Percentiles rank a stretch among this genome's conserved stretches.
These are phyloP conservation scores for Colletotrichum cuscutae DNA, from an alignment of 2,329 filamentous ascomycete species.

Conservation along the genomic window DNA sequence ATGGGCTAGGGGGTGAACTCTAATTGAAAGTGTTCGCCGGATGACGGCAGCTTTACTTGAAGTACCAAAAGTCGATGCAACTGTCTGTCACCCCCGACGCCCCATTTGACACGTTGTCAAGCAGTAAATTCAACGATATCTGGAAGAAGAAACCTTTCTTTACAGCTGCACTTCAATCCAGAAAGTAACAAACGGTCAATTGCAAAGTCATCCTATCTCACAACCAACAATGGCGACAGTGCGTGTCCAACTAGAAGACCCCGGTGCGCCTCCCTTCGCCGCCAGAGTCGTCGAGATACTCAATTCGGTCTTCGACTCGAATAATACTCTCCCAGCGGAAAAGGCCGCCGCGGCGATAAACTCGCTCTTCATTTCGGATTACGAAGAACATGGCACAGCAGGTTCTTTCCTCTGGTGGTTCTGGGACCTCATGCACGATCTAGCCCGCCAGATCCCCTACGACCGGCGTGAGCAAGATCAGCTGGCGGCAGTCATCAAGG, in stretches of 20 bases:
- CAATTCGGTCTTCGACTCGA: neutral
- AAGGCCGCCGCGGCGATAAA: neutral
- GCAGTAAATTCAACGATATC: too few species aligned
- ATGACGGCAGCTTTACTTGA: neutral
- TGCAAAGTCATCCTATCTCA: neutral
- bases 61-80: neutral
- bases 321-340: neutral
- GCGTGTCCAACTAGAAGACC: neutral
- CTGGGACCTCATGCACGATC: slow-evolving; percentile 38
- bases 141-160: too few species aligned
- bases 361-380: neutral
- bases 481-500: neutral
- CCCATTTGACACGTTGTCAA: too few species aligned
- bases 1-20: too few species aligned
- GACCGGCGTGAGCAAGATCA: slow-evolving; percentile 34
- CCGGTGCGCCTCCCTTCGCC: neutral
- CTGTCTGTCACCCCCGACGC: neutral
- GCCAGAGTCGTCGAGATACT: neutral
- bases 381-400: neutral
- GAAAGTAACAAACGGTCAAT: neutral
- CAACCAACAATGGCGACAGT: neutral
- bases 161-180: neutral
- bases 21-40: neutral
- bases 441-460: slow-evolving; percentile 37
- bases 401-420: slow-evolving; percentile 38